Evolutionary conservation across 768 basidiomycete species (phyloP), one percentile per base, ranked within the genome.

Genomic region (Gelatoporia subvermispora): DNA sequence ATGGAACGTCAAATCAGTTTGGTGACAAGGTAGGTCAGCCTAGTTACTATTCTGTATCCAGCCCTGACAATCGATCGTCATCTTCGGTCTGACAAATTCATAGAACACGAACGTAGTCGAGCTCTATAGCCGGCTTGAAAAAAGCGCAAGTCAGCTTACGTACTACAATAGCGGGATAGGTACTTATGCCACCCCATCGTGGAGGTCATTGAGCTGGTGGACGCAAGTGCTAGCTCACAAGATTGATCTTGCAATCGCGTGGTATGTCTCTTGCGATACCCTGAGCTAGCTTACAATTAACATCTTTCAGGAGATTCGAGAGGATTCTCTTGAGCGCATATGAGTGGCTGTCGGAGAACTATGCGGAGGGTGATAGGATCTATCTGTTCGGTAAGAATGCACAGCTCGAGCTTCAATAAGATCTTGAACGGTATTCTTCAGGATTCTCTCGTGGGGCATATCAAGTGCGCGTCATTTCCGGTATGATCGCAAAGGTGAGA

Each of bases 401-500:
- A 31, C 13, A 7, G 7, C 28, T 31, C 5, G 5, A 7, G 28
- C 7, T 31, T n/a, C n/a, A 13, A 31, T 31, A 20, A 7, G 41
- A 20, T 41, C 16, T n/a, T 55, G 15, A 17, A 31, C 13, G 16
- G 8, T 16, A 41, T 24, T 4, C 9, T 37, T 0, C 21, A 68
- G 67, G 67, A 23, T 76, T 76, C 50, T 74, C 73, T 24, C 65
- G 75, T 23, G 74, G 75, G 20, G 69, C 71, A 24, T 72, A 71
- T 50, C 66, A 70, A 45, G 70, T 68, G 0, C 64, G 73, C 8
- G 67, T 66, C 2, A 61, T 72, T 8, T 69, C 72, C 0, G 73
- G 62, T 8, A 73, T 74, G 72, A 62, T 73, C 9, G 48, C 70
- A 17, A 62, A 66, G 54, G 70, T 72, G 28, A 44, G 10, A 0